phyloP scores from a whole-genome alignment of 441 rosid species.

The Arabidopsis hybrid region DNA sequence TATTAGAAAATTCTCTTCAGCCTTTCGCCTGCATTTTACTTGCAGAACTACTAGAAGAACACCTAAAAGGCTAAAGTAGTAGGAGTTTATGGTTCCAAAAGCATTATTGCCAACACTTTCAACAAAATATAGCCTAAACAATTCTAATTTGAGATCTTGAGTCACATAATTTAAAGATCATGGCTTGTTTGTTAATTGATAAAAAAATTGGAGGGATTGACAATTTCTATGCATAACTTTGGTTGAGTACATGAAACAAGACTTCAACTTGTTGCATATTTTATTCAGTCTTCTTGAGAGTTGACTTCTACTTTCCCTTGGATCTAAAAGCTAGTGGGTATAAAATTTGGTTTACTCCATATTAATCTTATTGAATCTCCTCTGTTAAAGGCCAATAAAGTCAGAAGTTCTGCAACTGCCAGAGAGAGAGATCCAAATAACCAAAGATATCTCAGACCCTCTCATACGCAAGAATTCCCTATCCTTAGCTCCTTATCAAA shows the following conservation, averaged over 20 bases:
- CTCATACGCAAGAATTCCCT: neutral
- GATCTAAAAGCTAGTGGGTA: constrained; percentile 38
- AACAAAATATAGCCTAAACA: neutral
- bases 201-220: constrained; percentile 11
- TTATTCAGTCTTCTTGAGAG: constrained; percentile 14
- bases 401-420: neutral
- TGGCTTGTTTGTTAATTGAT: constrained; percentile 18
- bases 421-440: neutral
- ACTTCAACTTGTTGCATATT: constrained; percentile 30
- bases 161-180: neutral
- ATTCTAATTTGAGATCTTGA: neutral
- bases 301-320: constrained; percentile 20
- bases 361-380: constrained; percentile 5
- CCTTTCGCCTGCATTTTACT: neutral
- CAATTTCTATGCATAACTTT: constrained; percentile 1
- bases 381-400: neutral
- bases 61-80: neutral
- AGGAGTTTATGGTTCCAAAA: constrained; percentile 2
- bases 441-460: neutral
- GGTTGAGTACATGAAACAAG: neutral
- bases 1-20: neutral
- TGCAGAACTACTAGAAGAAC: neutral
- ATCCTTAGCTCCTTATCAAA: neutral
- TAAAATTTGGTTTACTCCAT: neutral
- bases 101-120: neutral